Base-by-base conservation (phyloP, 176 grass and related monocot species). In the Oryza punctata region DNA sequence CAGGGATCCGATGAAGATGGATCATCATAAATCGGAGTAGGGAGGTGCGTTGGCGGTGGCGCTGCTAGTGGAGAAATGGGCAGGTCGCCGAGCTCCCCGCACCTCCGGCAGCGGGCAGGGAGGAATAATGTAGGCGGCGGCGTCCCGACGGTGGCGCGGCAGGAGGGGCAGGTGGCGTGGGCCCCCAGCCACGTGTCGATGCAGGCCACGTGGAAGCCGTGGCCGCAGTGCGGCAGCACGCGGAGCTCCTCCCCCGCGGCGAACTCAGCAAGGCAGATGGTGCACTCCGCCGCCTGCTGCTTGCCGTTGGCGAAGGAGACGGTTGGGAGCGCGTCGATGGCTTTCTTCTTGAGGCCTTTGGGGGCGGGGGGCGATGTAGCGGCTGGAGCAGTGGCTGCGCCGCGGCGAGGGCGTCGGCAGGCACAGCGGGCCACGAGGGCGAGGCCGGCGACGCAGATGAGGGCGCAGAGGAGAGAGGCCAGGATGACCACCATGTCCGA, bases 401-500 rank as follows among this genome's bases (percentile, higher is more conserved):
- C 38, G 23, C 49, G 60, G 26, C 74, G 75, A 46, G 43, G 21
- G 10, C 35, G 38, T 7, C 45, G 75, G 70, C 89, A 94, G 61
- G 92, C 78, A 10, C 92, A 94, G 8, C 92, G 87, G 11, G 88
- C 87, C 12, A 94, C 77, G 38, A 92, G 87, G 35, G 89, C 87
- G 45, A 94, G 92, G 44, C 89, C 92, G 12, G 86, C 84, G 12
- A 94, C 76, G 24, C 92, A 90, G 73, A 94, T 82, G 66, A 92
- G 81, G 8, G 92, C 92, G 32, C 89, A 91, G 35, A 91, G 78
- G 60, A 92, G 89, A 66, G 89, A 72, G 15, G 92, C 84, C 3
- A 94, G 89, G 84, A 94, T 90, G 16, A 94, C 87, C 44, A 92
- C 87, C 76, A 85, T 87, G 90, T 94, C 81, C 0, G 92, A 89